Percentiles rank a stretch among this genome's conserved stretches.
Conservation (phyloP, 2,329 filamentous ascomycete genomes). For the Fusarium domesticum region DNA sequence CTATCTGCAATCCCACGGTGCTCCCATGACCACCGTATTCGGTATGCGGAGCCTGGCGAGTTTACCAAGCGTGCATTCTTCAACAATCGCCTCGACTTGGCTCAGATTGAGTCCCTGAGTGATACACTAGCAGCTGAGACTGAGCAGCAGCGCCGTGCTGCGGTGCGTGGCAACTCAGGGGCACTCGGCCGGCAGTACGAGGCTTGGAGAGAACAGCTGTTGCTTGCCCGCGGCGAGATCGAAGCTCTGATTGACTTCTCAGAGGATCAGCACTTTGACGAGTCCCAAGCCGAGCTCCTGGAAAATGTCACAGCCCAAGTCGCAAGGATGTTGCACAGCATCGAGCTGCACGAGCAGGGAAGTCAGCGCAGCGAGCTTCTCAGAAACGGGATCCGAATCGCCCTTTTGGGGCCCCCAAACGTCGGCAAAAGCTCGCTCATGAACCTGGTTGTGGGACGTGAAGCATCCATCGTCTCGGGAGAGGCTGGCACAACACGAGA, state of each 20-base stretch:
- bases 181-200: conserved; percentile 75
- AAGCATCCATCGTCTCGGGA: conserved; percentile 90
- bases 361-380: conserved; percentile 80
- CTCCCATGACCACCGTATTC: conserved; percentile 46
- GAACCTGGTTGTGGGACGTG: conserved; percentile 83
- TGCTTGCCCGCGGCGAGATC: conserved; percentile 82
- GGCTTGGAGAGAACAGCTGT: conserved; percentile 70
- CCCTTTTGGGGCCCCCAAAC: conserved; percentile 87
- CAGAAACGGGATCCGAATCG: conserved; percentile 79
- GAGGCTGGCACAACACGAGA: conserved; percentile 94
- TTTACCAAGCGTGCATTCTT: conserved; percentile 92
- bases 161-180: conserved; percentile 73
- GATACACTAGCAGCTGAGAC: conserved; percentile 69
- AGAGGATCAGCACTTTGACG: conserved; percentile 96
- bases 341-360: conserved; percentile 70
- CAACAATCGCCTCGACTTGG: conserved; percentile 79
- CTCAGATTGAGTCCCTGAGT: conserved; percentile 70
- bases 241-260: conserved; percentile 97
- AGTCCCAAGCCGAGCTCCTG: conserved; percentile 71
- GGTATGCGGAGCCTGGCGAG: conserved; percentile 91
- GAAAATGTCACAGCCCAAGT: conserved; percentile 66
- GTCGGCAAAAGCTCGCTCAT: conserved; percentile 92
- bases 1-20: conserved; percentile 69
- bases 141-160: conserved; percentile 86
- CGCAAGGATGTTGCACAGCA: conserved; percentile 54